Evolutionary conservation across 2,329 filamentous ascomycete genomes (phyloP), one percentile per base, ranked within the genome.

Genomic region (Blastomyces percursus): DNA sequence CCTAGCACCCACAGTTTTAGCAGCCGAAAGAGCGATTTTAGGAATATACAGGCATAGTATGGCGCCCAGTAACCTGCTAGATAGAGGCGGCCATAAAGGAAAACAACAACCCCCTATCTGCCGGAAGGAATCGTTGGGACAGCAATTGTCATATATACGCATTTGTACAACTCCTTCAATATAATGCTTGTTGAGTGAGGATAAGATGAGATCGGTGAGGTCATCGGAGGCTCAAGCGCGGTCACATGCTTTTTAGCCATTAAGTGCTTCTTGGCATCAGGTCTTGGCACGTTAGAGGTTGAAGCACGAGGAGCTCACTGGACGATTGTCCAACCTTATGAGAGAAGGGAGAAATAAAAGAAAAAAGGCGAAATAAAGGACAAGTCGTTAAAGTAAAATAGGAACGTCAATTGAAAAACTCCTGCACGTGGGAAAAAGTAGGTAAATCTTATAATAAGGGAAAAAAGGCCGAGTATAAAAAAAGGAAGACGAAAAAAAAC

Each of bases 401-500:
- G 51, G 51, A 54, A 30, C 51, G 32, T 54, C 51, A 32, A 54
- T 54, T 54, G 8, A 35, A 35, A 35, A 57, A 57, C 54, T 57
- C 54, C 54, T 42, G 38, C 54, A 57, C 32, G 21, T 14, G 30
- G 12, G 32, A 35, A 46, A 46, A 35, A 58, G 38, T 58, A 58
- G 27, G 40, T 55, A 44, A 38, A 42, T 2, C 40, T 42, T 14
- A 42, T 9, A 42, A 3, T 11, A 42, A 14, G 12, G 40, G 9
- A n/a, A 58, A 21, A 42, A 58, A 58, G 14, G 35, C 38, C 38
- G 8, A 27, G 2, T 8, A 9, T 8, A 58, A 58, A 30, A 42
- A 58, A 58, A 58, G 40, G 46, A 58, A 46, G 11, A 12, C 11
- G 27, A 30, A 30, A 30, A 44, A 11, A 58, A 46, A 12, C 46